Conservation (phyloP, 129 eudicot genomes). For the Calendula officinalis region DNA sequence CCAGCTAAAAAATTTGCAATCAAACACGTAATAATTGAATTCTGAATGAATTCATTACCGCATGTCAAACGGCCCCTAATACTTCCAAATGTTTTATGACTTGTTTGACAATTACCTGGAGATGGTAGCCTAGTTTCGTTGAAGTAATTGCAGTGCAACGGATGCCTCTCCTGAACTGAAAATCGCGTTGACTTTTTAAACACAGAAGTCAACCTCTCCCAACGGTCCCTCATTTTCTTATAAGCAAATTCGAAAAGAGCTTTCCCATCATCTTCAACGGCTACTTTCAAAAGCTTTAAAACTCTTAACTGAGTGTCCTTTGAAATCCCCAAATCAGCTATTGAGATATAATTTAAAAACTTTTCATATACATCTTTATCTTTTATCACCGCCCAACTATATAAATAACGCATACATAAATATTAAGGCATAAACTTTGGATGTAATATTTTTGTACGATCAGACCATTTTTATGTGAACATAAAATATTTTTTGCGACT, state of each 20-base stretch:
- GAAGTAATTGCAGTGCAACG: conserved; percentile 53
- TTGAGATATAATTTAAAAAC: conserved; percentile 31
- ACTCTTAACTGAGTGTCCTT: conserved; percentile 67
- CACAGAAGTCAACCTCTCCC: conserved; percentile 41
- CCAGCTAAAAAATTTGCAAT: too few relatives aligned
- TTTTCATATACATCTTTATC: conserved; percentile 53
- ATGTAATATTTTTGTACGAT: too few relatives aligned
- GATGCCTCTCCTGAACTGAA: conserved; percentile 50
- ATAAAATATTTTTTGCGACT: too few relatives aligned
- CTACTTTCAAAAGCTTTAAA: conserved; percentile 57
- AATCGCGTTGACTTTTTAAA: conserved; percentile 52
- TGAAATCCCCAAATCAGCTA: conserved; percentile 48
- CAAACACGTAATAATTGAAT: too few relatives aligned
- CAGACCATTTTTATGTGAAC: too few relatives aligned
- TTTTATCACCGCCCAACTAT: conserved; percentile 78
- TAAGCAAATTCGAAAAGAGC: conserved; percentile 46
- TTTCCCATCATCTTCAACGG: conserved; percentile 39
- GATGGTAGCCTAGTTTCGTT: conserved; percentile 54
- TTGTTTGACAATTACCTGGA: conserved; percentile 44
- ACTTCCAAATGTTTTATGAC: too few relatives aligned
- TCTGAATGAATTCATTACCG: too few relatives aligned
- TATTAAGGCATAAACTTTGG: neutral
- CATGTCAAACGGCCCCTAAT: too few relatives aligned
- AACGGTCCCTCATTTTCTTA: conserved; percentile 47
- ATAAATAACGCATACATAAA: neutral